phyloP scores from a whole-genome alignment of 169 alveolate species.

The Toxoplasma gondii region DNA sequence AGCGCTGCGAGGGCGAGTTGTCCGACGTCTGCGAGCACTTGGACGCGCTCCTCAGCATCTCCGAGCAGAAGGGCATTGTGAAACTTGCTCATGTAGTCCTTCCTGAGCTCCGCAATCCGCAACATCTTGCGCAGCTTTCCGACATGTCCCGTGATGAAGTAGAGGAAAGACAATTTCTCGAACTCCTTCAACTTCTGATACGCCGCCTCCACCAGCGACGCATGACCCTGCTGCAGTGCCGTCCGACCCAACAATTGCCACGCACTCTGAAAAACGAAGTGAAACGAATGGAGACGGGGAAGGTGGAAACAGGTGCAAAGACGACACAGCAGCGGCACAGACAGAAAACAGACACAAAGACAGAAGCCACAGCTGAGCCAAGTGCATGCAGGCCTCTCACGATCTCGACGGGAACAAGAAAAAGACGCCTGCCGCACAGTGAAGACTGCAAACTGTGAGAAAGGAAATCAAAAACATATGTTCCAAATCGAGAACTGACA shows the following conservation, averaged over 20 bases:
- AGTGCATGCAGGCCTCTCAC: background rate
- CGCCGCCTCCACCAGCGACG: slow-evolving; percentile 89
- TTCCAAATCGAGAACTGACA: no score
- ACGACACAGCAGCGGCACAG: background rate
- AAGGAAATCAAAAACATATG: background rate
- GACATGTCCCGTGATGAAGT: slow-evolving; percentile 79
- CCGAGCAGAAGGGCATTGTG: slow-evolving; percentile 88
- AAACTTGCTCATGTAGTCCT: slow-evolving; percentile 85
- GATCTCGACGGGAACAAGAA: background rate
- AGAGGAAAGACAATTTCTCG: slow-evolving; percentile 87
- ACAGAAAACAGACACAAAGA: background rate
- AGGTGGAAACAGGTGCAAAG: background rate
- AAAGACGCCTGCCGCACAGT: background rate
- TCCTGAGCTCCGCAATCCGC: slow-evolving; percentile 82
- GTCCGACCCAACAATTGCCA: slow-evolving; percentile 73
- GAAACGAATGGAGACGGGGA: background rate
- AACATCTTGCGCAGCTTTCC: slow-evolving; percentile 86
- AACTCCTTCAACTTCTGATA: slow-evolving; percentile 86
- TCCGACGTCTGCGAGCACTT: slow-evolving; percentile 89
- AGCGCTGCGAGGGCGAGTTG: slow-evolving; percentile 86
- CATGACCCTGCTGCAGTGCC: slow-evolving; percentile 87
- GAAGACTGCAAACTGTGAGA: background rate
- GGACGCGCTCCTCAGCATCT: slow-evolving; percentile 88
- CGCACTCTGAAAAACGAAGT: slow-evolving; percentile 52
- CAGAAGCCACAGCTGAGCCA: background rate